Evolutionary conservation across 495 filamentous ascomycete genomes (phyloP).

Genomic region (Penicillium fimorum): DNA sequence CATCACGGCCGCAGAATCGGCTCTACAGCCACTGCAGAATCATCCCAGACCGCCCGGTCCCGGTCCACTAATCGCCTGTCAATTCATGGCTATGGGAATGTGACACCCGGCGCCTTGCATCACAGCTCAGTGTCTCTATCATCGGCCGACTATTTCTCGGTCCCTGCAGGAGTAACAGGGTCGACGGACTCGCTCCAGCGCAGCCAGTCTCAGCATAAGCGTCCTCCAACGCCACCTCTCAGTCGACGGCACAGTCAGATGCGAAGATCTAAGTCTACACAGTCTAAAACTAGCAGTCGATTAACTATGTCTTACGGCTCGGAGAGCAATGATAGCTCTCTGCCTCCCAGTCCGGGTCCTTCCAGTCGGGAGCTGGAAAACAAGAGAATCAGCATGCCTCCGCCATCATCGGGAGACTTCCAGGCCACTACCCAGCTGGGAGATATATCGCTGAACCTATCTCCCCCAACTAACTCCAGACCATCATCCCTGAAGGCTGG

Average conservation of each 20-base stretch:
- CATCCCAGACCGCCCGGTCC: slow-evolving; percentile 26
- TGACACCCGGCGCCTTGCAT: slow-evolving; percentile 35
- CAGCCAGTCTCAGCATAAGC: slow-evolving; percentile 42
- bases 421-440: slow-evolving; percentile 7
- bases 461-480: slow-evolving; percentile 9
- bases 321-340: slow-evolving; percentile 28
- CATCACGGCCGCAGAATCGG: slow-evolving; percentile 70
- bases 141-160: slow-evolving; percentile 41
- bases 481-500: slow-evolving; percentile 14
- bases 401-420: slow-evolving; percentile 18
- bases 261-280: slow-evolving; percentile 39
- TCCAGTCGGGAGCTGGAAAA: slow-evolving; percentile 14
- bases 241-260: slow-evolving; percentile 50
- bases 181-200: slow-evolving; percentile 33
- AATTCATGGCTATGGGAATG: slow-evolving; percentile 29
- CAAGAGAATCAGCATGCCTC: slow-evolving; percentile 30
- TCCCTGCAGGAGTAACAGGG: slow-evolving; percentile 8
- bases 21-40: slow-evolving; percentile 24
- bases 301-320: slow-evolving; percentile 29
- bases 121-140: slow-evolving; percentile 51
- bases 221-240: slow-evolving; percentile 51
- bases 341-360: slow-evolving; percentile 36
- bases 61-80: slow-evolving; percentile 32
- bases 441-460: slow-evolving; percentile 6
- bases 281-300: slow-evolving; percentile 39